Base-by-base conservation (phyloP, 495 filamentous ascomycete genomes). In the Xylaria bambusicola region DNA sequence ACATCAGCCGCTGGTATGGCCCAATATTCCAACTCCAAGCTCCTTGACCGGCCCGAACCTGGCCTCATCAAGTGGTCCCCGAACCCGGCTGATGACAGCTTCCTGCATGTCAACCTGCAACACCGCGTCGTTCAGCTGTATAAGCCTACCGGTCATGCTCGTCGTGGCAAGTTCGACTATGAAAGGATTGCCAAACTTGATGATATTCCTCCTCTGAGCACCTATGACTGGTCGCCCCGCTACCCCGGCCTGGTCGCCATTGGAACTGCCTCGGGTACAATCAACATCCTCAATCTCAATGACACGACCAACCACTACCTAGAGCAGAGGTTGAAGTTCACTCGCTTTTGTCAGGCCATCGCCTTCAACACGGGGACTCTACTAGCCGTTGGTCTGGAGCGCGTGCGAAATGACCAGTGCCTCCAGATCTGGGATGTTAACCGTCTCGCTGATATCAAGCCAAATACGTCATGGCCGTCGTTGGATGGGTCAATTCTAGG, bases 401-500 rank as follows among this genome's bases (percentile, higher is more conserved):
- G 91, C 60, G 91, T 96, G 29, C 86, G 95, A 4, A 96, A 93
- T 71, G 94, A 98, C 72, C 88, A 88, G 59, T 96, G 91, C 66
- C 79, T 98, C 42, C 92, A 97, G 66, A 87, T 98, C 27, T 98
- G 93, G 87, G 95, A 98, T 72, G 80, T 95, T 51, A 89, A 86
- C 61, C 86, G 86, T 40, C 74, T 87, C 18, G 73, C 84, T 15
- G 69, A 76, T 7, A 73, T 76, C 61, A 76, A 82, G 60, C 47
- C 67, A 17, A 59, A 67, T 9, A 27, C 60, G 27, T 45, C 66
- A 3, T 75, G 78, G 60, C 73, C 77, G 44, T 70, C 73, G 18
- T 58, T 68, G 12, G 73, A 76, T 23, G 60, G 67, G 1, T 66
- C 70, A 15, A 65, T 72, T 10, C 67, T 74, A 27, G 66, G 78